These are phyloP conservation scores for Ricinus communis DNA, from an alignment of 345 rosid species.

Conservation along the genomic window DNA sequence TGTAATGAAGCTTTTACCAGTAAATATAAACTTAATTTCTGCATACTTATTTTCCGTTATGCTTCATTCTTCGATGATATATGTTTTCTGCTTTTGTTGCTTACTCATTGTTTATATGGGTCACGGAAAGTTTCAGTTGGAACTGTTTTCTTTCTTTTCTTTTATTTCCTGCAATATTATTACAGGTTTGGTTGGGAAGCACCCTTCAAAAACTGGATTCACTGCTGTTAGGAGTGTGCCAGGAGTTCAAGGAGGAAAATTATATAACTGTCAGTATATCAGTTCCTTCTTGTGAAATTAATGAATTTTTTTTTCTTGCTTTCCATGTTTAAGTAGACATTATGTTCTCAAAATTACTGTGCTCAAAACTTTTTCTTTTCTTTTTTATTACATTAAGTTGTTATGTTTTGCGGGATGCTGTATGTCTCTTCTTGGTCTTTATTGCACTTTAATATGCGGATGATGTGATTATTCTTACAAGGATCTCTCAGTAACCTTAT, in stretches of 20 bases:
- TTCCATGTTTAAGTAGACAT: conserved; percentile 1
- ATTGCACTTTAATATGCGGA: not conserved
- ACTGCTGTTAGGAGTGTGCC: conserved; percentile 89
- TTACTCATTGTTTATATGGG: conserved; percentile 1
- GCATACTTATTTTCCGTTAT: not conserved
- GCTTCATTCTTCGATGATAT: conserved; percentile 14
- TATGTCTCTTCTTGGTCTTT: not conserved
- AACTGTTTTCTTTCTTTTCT: conserved; percentile 15
- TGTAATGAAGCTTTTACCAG: not conserved
- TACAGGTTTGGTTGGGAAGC: conserved; percentile 95
- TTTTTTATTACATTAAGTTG: not conserved
- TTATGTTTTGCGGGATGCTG: not conserved
- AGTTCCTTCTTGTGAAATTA: conserved; percentile 11
- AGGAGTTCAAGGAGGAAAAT: conserved; percentile 83
- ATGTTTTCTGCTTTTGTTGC: conserved; percentile 9
- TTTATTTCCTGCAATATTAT: conserved; percentile 23
- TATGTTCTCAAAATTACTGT: not conserved
- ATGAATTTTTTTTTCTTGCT: not conserved
- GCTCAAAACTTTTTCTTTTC: not conserved
- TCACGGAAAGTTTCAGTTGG: conserved; percentile 15
- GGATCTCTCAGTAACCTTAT: not conserved
- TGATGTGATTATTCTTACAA: not conserved
- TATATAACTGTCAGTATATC: conserved; percentile 75
- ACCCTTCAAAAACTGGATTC: conserved; percentile 97
- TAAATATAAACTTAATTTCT: not conserved